Evolutionary conservation across 345 rosid genomes (phyloP).

Genomic region (Garcia nutans): DNA sequence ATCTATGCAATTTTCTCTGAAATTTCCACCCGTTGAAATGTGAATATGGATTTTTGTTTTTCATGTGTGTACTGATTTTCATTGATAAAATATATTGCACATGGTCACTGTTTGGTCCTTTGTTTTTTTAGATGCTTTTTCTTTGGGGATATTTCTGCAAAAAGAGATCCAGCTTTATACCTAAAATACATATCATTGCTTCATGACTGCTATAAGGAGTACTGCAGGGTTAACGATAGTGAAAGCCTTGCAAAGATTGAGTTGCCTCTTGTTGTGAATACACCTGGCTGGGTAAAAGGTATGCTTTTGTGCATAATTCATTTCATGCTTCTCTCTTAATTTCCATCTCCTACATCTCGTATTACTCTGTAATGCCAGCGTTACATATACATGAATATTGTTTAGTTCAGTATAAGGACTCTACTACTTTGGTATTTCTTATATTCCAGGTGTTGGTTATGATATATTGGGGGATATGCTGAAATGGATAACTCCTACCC

Average conservation of each 20-base stretch:
- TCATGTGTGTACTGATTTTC: not conserved
- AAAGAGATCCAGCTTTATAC: constrained; percentile 76
- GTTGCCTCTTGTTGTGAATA: constrained; percentile 80
- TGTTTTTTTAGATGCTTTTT: constrained; percentile 55
- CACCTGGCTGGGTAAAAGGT: constrained; percentile 99
- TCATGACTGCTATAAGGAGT: constrained; percentile 58
- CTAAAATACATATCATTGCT: constrained; percentile 56
- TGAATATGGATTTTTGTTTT: not conserved
- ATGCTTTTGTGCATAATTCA: constrained; percentile 8
- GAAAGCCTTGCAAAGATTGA: constrained; percentile 40
- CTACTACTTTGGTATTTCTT: constrained; percentile 5
- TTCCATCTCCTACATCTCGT: not conserved
- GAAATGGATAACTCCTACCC: constrained; percentile 66
- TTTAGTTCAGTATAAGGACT: not conserved
- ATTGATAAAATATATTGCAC: not conserved
- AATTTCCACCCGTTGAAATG: not conserved
- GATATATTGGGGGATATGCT: constrained; percentile 72
- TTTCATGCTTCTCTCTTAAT: constrained; percentile 1
- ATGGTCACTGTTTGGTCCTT: not conserved
- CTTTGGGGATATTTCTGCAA: constrained; percentile 87
- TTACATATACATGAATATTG: not conserved
- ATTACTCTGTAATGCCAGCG: not conserved
- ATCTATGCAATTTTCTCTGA: not conserved
- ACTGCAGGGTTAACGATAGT: constrained; percentile 31
- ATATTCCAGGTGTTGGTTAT: constrained; percentile 76